Evolutionary conservation across 2,329 filamentous ascomycete genomes (phyloP).

Genomic region (Fusarium staphyleae): DNA sequence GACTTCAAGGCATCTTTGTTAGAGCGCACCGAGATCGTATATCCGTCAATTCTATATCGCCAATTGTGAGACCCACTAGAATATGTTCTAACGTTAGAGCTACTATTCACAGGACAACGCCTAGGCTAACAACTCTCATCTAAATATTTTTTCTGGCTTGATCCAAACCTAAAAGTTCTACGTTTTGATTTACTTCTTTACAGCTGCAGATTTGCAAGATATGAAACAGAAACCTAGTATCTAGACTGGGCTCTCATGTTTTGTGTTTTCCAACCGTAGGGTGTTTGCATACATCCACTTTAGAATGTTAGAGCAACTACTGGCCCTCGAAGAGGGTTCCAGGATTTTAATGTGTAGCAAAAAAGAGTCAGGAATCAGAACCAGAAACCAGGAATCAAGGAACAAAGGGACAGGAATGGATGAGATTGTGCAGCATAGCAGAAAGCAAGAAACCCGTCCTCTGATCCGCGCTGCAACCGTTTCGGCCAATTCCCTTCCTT

Average conservation of each 20-base stretch:
- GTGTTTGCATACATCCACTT: conserved; percentile 9
- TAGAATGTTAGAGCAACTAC: conserved; percentile 8
- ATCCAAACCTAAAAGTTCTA: conserved; percentile 21
- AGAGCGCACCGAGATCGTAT: not conserved
- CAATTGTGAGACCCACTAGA: conserved; percentile 29
- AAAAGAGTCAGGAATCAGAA: conserved; percentile 12
- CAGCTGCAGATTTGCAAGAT: conserved; percentile 10
- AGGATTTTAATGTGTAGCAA: conserved; percentile 37
- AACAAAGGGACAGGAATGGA: conserved; percentile 32
- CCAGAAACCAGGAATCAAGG: conserved; percentile 15
- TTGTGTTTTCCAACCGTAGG: conserved; percentile 18
- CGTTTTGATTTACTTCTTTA: conserved; percentile 33
- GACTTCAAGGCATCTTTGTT: not conserved
- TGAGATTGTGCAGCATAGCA: conserved; percentile 43
- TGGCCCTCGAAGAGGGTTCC: conserved; percentile 22
- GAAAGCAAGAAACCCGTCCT: conserved; percentile 42
- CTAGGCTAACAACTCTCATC: conserved; percentile 26
- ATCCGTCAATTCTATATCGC: conserved; percentile 10
- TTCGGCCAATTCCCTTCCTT: conserved; percentile 34
- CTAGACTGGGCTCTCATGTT: conserved; percentile 22
- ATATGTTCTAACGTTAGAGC: conserved; percentile 7
- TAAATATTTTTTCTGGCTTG: conserved; percentile 22
- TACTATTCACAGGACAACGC: conserved; percentile 13
- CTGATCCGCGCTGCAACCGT: conserved; percentile 37
- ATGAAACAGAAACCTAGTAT: conserved; percentile 13